Evolutionary conservation across 2,329 filamentous ascomycete genomes (phyloP).

Genomic region (Byssothecium circinans): DNA sequence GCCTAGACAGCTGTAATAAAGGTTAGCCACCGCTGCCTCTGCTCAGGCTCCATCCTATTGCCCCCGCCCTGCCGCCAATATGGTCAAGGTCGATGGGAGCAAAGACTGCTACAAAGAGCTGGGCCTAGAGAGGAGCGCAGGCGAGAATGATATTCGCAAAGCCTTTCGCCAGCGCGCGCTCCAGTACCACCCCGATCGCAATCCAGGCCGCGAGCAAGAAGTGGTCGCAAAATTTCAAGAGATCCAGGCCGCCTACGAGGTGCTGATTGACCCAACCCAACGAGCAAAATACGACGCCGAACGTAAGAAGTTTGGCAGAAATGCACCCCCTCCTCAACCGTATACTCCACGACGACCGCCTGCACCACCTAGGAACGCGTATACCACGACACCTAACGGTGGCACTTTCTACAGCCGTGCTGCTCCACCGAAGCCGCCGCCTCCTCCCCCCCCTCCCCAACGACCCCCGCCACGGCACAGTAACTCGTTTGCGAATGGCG

Average conservation of each 20-base stretch:
- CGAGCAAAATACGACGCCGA: conserved; percentile 66
- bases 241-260: conserved; percentile 83
- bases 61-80: conserved; percentile 45
- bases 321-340: conserved; percentile 41
- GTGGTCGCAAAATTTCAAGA: conserved; percentile 81
- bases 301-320: conserved; percentile 49
- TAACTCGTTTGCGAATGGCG: conserved; percentile 40
- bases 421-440: conserved; percentile 29
- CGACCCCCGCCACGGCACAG: conserved; percentile 32
- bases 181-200: conserved; percentile 86
- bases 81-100: conserved; percentile 69
- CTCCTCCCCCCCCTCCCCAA: conserved; percentile 16
- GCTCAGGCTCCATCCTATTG: background rate
- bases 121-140: conserved; percentile 68
- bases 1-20: conserved; percentile 14
- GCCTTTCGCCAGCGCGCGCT: conserved; percentile 84
- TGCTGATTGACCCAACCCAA: conserved; percentile 63
- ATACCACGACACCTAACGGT: conserved; percentile 40
- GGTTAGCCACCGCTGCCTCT: conserved; percentile 1
- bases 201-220: conserved; percentile 78
- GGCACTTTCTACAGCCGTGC: conserved; percentile 33
- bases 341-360: conserved; percentile 47
- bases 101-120: conserved; percentile 87
- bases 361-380: conserved; percentile 48
- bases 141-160: conserved; percentile 77